Evolutionary conservation across 208 protist genomes (phyloP), one percentile per base, ranked within the genome.

Genomic region (Lotmaria passim): DNA sequence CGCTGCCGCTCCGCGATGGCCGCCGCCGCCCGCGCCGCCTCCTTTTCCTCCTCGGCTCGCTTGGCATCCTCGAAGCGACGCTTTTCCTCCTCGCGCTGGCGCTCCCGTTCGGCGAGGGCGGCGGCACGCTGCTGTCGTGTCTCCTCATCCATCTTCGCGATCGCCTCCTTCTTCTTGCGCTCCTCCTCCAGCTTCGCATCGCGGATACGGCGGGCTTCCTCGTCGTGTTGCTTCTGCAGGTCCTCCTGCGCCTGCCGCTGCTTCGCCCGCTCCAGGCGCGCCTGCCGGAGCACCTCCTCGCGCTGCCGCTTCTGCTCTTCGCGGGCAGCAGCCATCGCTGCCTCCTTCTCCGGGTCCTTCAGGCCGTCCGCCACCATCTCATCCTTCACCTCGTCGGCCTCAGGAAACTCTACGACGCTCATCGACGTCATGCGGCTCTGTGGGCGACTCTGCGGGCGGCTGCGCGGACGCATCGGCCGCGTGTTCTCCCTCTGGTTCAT

Each of bases 321-420:
- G 24, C 61, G 57, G 19, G 36, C 36, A 14, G 31, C 73, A 36
- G 53, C 55, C 38, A 66, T 46, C 15, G 19, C 38, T 12, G 65
- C 63, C 23, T 73, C 68, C 60, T 71, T 74, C 60, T 67, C 63
- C 3, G 78, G 50, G 58, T 73, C 43, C 19, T 50, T 53, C 10
- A 80, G 61, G 7, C 47, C 69, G 36, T 58, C 75, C 19, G 59
- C 31, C n/a, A 75, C 79, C 59, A 83, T 58, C 36, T 85, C 79
- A 24, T 85, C 82, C 36, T 79, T 74, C 33, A 94, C 38, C 66
- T 94, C 86, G 24, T 90, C 73, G 24, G 76, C 89, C 56, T 75
- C 63, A 5, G 89, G 89, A 57, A 94, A 81, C 44, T 86, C 82
- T 11, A 90, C 66, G 34, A 83, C 69, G 43, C 77, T 79, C 53